Percentiles rank a stretch among this genome's conserved stretches.
Conservation (phyloP, 345 rosid genomes). For the Mallotus nudiflorus region DNA sequence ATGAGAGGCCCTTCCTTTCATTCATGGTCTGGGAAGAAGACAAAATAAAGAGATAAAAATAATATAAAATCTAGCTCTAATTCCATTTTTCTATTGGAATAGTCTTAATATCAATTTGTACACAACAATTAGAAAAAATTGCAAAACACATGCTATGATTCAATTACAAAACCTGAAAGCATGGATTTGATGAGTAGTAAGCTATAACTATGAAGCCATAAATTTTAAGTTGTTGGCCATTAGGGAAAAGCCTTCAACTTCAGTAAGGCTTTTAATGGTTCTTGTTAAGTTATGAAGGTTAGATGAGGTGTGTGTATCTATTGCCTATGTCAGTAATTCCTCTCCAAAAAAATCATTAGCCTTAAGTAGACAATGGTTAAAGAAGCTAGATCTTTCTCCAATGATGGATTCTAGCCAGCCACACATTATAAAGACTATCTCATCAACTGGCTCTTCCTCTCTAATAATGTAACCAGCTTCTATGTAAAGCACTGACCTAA, state of each 20-base stretch:
- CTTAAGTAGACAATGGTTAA: constrained; percentile 64
- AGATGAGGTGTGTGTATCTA: constrained; percentile 74
- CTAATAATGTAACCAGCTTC: constrained; percentile 69
- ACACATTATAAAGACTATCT: constrained; percentile 90
- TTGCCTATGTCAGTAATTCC: constrained; percentile 89
- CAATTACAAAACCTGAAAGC: no score
- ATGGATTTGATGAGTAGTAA: no score
- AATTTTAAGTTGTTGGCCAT: constrained; percentile 76
- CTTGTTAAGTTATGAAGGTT: constrained; percentile 85
- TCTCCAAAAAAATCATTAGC: constrained; percentile 94
- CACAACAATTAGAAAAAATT: no score
- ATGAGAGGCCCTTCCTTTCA: no score
- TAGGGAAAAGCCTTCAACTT: constrained; percentile 88
- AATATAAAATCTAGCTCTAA: no score
- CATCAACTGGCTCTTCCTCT: constrained; percentile 88
- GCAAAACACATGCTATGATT: no score
- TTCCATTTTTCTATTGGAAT: no score
- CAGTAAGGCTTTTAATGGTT: constrained; percentile 65
- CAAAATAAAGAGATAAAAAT: no score
- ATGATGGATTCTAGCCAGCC: constrained; percentile 73
- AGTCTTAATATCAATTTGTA: no score
- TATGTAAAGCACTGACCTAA: constrained; percentile 76
- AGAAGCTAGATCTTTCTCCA: constrained; percentile 80
- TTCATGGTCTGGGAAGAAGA: no score
- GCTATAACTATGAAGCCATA: no score